Percentiles rank a stretch among this genome's conserved stretches.
These are phyloP conservation scores for Linum usitatissimum DNA, from an alignment of 345 rosid species.

Conservation along the genomic window DNA sequence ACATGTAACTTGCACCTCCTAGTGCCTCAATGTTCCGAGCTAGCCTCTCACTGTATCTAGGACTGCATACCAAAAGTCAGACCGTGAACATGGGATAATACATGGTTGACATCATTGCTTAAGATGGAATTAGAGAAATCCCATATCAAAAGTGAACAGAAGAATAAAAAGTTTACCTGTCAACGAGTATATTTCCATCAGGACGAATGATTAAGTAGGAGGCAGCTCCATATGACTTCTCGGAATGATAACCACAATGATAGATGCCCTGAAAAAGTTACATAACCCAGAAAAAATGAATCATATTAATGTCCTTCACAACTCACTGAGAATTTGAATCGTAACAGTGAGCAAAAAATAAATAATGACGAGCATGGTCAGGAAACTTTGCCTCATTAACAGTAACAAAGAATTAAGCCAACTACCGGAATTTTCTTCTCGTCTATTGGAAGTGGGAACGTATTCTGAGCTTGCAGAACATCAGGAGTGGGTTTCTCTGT, in stretches of 20 bases:
- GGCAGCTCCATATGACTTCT: constrained; percentile 52
- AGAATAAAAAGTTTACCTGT: constrained; percentile 28
- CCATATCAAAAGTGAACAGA: neutral
- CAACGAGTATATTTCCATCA: constrained; percentile 54
- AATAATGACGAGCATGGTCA: constrained; percentile 3
- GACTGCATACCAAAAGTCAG: constrained; percentile 31
- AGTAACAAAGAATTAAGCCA: neutral
- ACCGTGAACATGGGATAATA: neutral
- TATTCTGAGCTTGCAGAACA: constrained; percentile 40
- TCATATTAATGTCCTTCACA: neutral
- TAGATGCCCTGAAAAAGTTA: constrained; percentile 37
- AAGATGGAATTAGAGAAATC: neutral
- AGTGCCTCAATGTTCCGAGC: constrained; percentile 36
- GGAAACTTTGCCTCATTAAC: neutral
- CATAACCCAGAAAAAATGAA: neutral
- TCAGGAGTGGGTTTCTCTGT: constrained; percentile 45
- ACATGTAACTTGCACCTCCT: constrained; percentile 50
- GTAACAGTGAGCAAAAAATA: neutral
- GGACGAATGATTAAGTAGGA: constrained; percentile 43
- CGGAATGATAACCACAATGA: constrained; percentile 65
- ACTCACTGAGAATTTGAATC: neutral
- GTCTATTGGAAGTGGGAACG: constrained; percentile 45
- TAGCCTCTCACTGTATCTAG: constrained; percentile 43
- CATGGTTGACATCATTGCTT: neutral
- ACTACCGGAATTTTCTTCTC: constrained; percentile 41